Evolutionary conservation across 2,329 filamentous ascomycete species (phyloP), one percentile per base, ranked within the genome.

Genomic region (Aspergillus arachidicola): DNA sequence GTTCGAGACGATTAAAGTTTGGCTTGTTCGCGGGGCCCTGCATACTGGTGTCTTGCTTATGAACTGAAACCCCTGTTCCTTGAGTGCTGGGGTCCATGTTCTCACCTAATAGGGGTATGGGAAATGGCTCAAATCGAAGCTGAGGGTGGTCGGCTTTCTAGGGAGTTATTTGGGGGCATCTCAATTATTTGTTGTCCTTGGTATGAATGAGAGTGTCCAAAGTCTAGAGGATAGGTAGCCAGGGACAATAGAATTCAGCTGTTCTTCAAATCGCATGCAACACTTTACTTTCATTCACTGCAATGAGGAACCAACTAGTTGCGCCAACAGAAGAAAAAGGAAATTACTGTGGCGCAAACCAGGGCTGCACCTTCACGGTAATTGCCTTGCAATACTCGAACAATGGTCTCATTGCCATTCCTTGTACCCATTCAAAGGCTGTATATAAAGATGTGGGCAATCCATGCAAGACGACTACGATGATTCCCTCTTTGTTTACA

Each of bases 1-100:
- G 66, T 14, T 64, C 43, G 19, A 64, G 61, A 36, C 61, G 60
- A 28, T 56, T 51, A 19, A 26, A 62, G 16, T n/a, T n/a, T n/a
- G 19, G 28, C 21, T 30, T 32, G 28, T 28, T 51, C 28, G 26
- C n/a, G 6, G 38, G 11, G 28, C 16, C 6, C 48, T 32, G 28
- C 19, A 34, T 9, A 30, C 48, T 51, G 48, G 16, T 11, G 6
- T n/a, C 4, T 51, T 51, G 48, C 11, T 11, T n/a, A 32, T 32
- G 16, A 19, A 21, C 28, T n/a, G 28, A 21, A n/a, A 2, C n/a
- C 7, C 9, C 28, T 4, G 16, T 34, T n/a, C 12, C 48, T 32
- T 32, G 48, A 21, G 28, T 10, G 2, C 14, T 10, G n/a, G 10
- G 9, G 12, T 51, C 10, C 48, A 51, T 51, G 28, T 16, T 32